Base-by-base conservation (phyloP, 805 yeast genomes). In the Pichia pseudocactophila region DNA sequence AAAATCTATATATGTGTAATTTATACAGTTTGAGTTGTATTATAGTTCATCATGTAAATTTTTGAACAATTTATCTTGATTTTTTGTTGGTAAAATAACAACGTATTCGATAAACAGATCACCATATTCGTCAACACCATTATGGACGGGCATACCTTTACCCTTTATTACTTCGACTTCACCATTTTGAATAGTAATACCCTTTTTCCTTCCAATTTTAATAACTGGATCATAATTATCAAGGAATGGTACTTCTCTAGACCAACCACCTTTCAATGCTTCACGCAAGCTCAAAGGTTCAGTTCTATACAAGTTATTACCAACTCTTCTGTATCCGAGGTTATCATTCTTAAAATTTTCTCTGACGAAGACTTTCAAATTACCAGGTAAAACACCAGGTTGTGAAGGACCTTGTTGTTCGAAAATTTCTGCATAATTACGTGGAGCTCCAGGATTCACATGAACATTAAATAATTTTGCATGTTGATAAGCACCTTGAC, bases 311-410 rank as follows among this genome's bases (percentile, higher is more conserved):
- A 92, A 64, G 53, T 82, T 69, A 48, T 71, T 59, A 30, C 84
- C 84, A 46, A 87, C 72, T 52, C 98, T 74, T 61, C 96, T 73
- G 64, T 80, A 92, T 7, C 98, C 98, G 73, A 86, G 58, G 56
- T 83, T 81, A 15, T 69, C 72, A 26, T 48, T 22, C 8, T 5
- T 58, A 2, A 52, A 43, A 32, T 70, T 66, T 63, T 90, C 97
- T 27, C 55, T 57, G 31, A 86, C 57, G 34, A 66, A 69, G n/a
- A 88, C 68, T 20, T 71, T 59, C 43, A 92, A 65, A 63, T 90
- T 86, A 16, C 98, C 98, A 3, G 95, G 76, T 5, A 70, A 73
- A 70, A 76, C 72, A 42, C 84, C 95, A 2, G 97, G 97, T 50
- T 72, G 71, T 56, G 79, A 82, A 57, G 90, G 94, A 6, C 90